These are phyloP conservation scores for Aspergillus asperescens DNA, from an alignment of 495 filamentous ascomycete species.

Conservation along the genomic window DNA sequence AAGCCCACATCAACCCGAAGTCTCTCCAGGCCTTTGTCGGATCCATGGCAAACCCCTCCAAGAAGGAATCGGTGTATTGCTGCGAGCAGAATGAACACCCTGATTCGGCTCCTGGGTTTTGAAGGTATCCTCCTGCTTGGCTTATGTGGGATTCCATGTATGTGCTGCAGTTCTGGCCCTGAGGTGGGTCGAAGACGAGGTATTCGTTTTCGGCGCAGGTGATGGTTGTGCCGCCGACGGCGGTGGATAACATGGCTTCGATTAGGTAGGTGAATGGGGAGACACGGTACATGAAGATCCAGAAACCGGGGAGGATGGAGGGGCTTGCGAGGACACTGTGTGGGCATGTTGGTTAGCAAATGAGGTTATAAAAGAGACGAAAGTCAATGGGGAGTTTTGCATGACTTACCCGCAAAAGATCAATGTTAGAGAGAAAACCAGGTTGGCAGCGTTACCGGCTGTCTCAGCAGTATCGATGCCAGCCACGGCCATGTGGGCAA, in stretches of 20 bases:
- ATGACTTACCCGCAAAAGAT: conserved; percentile 60
- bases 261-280: conserved; percentile 70
- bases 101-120: too few relatives aligned
- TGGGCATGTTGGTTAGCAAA: conserved; percentile 51
- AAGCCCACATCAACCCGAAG: conserved; percentile 50
- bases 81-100: conserved; percentile 38
- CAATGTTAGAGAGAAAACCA: conserved; percentile 57
- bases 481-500: conserved; percentile 60
- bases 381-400: too few relatives aligned
- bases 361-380: conserved; percentile 45
- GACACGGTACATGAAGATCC: conserved; percentile 80
- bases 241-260: conserved; percentile 55
- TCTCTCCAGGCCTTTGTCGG: conserved; percentile 42
- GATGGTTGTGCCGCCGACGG: conserved; percentile 53
- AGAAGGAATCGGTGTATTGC: conserved; percentile 31
- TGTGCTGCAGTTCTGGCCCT: conserved; percentile 45
- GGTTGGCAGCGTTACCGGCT: conserved; percentile 55
- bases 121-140: conserved; percentile 48
- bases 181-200: conserved; percentile 47
- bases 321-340: conserved; percentile 64
- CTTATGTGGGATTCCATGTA: conserved; percentile 54
- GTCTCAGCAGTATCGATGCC: conserved; percentile 57
- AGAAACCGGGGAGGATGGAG: conserved; percentile 60
- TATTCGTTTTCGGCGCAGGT: conserved; percentile 54
- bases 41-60: conserved; percentile 28